Evolutionary conservation across 805 yeast genomes (phyloP), one percentile per base, ranked within the genome.

Genomic region (Wickerhamomyces bovis): DNA sequence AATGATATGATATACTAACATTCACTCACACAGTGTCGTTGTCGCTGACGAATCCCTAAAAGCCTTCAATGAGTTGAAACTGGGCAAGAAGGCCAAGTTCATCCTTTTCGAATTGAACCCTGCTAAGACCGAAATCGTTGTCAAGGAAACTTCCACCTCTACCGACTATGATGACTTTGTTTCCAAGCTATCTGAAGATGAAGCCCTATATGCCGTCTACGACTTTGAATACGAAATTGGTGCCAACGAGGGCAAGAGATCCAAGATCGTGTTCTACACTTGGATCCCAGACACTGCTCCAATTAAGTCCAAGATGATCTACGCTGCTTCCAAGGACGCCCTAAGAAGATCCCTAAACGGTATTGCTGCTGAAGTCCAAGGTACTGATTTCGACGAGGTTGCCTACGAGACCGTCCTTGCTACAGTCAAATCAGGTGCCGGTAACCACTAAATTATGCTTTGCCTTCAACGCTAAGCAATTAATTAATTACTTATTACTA

Each of bases 231-330:
- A 90, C 71, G 96, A 89, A 70, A 73, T 88, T 50, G 80, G 85
- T 56, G 81, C 79, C 44, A 90, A 89, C 60, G 98, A 92, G 71
- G 99, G 99, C 67, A 89, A 89, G 78, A 86, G 96, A 77, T 79
- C 83, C 55, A 82, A 80, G 68, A 76, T 81, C 53, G 74, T 80
- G 39, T 72, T 81, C 73, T 70, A 72, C 75, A 86, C 94, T 57
- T 94, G 99, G 99, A 83, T 97, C 53, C 99, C 99, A 62, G 99
- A 94, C 67, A 88, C 95, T 52, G 97, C 98, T 46, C 89, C 94
- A 52, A 83, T 94, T 63, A 85, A 95, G 76, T 69, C 89, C 60
- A 94, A 94, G 85, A 94, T 94, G 99, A 86, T 92, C 53, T 92
- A 90, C 75, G 98, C 99, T 42, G 81, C 97, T n/a, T 90, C 98